Conservation (phyloP, 768 basidiomycete species). For the Scleroderma bovista region DNA sequence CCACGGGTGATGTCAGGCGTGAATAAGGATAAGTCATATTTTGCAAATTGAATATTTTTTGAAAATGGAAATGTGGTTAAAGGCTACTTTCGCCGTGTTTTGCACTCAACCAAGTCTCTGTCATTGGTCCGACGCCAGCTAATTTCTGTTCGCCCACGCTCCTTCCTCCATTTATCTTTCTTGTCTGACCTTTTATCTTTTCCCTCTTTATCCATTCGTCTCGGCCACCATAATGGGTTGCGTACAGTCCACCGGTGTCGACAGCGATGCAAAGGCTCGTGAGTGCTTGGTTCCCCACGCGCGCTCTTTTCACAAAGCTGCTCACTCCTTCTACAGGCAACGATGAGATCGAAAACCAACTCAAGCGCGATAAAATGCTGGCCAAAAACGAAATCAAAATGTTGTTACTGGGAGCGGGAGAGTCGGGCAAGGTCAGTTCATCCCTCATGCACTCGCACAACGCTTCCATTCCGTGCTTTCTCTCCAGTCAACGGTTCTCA, state of each 20-base stretch:
- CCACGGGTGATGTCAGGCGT: too few species aligned
- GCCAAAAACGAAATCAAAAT: constrained; percentile 96
- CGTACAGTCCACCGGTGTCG: constrained; percentile 61
- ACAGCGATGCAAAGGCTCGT: constrained; percentile 83
- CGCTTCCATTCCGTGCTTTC: constrained; percentile 1
- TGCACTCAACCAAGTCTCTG: background rate
- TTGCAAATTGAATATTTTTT: background rate
- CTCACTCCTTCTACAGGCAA: constrained; percentile 49
- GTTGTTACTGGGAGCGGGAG: constrained; percentile 91
- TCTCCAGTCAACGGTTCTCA: constrained; percentile 77
- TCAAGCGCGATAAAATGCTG: constrained; percentile 82
- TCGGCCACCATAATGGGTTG: constrained; percentile 54
- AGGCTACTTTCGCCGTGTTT: background rate
- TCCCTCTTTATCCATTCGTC: constrained; percentile 3
- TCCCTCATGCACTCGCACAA: background rate
- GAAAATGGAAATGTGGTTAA: too few species aligned
- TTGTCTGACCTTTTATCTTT: constrained; percentile 7
- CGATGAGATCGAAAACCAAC: constrained; percentile 90
- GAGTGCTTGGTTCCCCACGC: constrained; percentile 28
- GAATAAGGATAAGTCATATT: background rate
- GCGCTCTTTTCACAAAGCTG: background rate
- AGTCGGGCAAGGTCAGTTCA: constrained; percentile 80
- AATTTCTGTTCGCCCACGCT: constrained; percentile 20
- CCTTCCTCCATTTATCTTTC: constrained; percentile 11
- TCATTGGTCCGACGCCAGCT: constrained; percentile 9